These are phyloP conservation scores for Petunia hybrid DNA, from an alignment of 305 asterid species.

Conservation along the genomic window DNA sequence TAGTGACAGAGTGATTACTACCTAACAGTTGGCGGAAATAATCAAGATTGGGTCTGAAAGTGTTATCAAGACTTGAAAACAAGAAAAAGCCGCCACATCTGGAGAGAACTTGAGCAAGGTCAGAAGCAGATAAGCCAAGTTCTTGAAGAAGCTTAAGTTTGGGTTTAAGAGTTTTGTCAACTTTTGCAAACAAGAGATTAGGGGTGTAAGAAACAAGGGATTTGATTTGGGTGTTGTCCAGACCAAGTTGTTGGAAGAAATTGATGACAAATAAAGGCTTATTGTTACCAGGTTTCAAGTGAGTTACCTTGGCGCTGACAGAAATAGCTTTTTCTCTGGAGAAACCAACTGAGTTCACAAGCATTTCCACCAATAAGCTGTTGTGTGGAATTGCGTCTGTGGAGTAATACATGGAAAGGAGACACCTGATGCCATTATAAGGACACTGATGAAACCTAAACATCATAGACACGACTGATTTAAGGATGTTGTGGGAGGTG, in stretches of 20 bases:
- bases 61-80: neutral
- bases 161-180: slow-evolving; percentile 31
- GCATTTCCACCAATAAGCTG: neutral
- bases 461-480: no score
- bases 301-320: slow-evolving; percentile 6
- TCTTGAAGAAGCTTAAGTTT: slow-evolving; percentile 29
- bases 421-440: neutral
- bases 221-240: slow-evolving; percentile 29
- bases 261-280: slow-evolving; percentile 28
- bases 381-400: neutral
- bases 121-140: slow-evolving; percentile 29
- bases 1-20: neutral
- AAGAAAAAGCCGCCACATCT: neutral
- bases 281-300: neutral
- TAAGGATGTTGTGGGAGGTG: no score
- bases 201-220: slow-evolving; percentile 25
- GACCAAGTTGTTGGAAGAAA: slow-evolving; percentile 28
- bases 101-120: neutral
- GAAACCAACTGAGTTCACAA: neutral
- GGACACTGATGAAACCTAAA: no score
- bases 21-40: slow-evolving; percentile 22
- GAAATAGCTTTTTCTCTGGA: slow-evolving; percentile 31
- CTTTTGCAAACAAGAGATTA: neutral
- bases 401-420: neutral
- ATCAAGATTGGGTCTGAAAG: neutral